These are phyloP conservation scores for Sarcocystis neurona DNA, from an alignment of 169 alveolate genomes.

Conservation along the genomic window DNA sequence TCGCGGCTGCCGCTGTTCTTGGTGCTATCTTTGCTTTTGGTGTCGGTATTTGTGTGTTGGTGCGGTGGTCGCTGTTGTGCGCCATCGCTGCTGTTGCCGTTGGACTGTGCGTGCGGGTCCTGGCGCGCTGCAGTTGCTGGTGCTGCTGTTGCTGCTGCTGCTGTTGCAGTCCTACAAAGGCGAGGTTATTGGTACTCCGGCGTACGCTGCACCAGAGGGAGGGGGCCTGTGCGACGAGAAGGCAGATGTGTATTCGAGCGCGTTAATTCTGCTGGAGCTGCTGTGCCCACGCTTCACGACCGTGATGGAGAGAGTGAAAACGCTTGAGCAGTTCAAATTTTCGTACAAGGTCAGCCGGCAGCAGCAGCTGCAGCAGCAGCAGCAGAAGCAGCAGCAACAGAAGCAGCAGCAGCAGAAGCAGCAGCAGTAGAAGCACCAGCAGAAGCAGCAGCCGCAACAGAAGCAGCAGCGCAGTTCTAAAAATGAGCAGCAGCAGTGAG, in stretches of 20 bases:
- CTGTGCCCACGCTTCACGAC: constrained; percentile 87
- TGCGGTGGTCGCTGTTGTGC: background rate
- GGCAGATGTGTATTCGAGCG: constrained; percentile 89
- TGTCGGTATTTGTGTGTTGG: background rate
- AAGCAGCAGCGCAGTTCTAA: background rate
- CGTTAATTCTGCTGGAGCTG: constrained; percentile 84
- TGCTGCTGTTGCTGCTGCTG: too few species aligned
- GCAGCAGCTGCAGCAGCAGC: background rate
- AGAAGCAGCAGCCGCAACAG: background rate
- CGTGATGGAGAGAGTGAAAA: constrained; percentile 84
- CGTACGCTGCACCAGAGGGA: constrained; percentile 91
- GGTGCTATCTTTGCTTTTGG: background rate
- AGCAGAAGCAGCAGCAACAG: background rate
- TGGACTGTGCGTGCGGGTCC: too few species aligned
- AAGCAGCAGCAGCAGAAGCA: background rate
- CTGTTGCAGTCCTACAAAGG: constrained; percentile 71
- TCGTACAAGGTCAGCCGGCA: background rate
- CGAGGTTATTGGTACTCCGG: constrained; percentile 90
- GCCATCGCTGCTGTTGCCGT: background rate
- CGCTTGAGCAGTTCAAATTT: constrained; percentile 81
- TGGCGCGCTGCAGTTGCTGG: too few species aligned
- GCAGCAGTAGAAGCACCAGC: background rate
- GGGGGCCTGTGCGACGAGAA: constrained; percentile 89
- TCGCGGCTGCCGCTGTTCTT: too few species aligned
- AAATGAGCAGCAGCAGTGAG: too few species aligned